Conservation (phyloP, 768 basidiomycete genomes). For the Agrocybe praecox region DNA sequence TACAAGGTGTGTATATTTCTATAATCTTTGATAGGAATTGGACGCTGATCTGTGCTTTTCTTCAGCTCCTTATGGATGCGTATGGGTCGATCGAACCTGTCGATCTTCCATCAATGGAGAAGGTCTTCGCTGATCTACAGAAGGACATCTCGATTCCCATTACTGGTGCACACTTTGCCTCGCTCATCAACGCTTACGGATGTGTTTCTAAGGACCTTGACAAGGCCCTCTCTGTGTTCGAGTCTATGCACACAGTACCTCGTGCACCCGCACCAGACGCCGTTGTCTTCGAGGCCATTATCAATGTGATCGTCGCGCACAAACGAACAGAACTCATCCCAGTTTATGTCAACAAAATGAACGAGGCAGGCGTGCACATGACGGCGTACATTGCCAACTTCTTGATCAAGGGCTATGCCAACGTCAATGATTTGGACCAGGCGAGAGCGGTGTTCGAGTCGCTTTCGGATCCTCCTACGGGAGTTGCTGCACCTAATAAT, state of each 20-base stretch:
- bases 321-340: constrained; percentile 80
- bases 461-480: constrained; percentile 77
- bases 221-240: constrained; percentile 76
- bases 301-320: constrained; percentile 83
- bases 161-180: constrained; percentile 63
- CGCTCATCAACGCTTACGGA: constrained; percentile 89
- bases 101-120: constrained; percentile 71
- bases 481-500: constrained; percentile 88
- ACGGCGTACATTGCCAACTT: constrained; percentile 96
- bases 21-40: background rate
- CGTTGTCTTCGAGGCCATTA: constrained; percentile 85
- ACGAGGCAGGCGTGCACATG: constrained; percentile 69
- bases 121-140: constrained; percentile 63
- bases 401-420: constrained; percentile 73
- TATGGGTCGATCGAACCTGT: constrained; percentile 87
- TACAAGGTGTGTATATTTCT: constrained; percentile 70
- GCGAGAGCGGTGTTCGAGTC: constrained; percentile 81
- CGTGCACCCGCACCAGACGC: constrained; percentile 70
- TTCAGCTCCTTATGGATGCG: constrained; percentile 82
- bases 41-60: constrained; percentile 5
- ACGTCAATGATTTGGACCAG: constrained; percentile 66
- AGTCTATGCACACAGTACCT: constrained; percentile 59
- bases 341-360: constrained; percentile 64
- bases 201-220: constrained; percentile 77
- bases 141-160: constrained; percentile 43